Conservation (phyloP, 2,329 filamentous ascomycete genomes). For the Botrytis sinoallii region DNA sequence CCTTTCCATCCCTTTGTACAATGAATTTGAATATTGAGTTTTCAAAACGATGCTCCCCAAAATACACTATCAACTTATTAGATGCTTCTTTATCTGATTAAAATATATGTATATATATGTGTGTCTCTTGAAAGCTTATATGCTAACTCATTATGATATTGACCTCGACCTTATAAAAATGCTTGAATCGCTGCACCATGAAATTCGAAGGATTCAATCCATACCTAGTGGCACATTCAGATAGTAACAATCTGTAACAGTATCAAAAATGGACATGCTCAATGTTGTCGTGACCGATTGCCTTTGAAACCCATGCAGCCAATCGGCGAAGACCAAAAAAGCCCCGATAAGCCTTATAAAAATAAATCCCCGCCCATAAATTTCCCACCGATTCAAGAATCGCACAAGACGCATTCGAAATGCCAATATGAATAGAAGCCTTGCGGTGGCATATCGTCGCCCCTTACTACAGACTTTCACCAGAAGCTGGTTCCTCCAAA, state of each 20-base stretch:
- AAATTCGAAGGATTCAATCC: neutral
- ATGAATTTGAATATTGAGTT: neutral
- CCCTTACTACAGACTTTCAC: constrained; percentile 2
- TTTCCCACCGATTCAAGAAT: neutral
- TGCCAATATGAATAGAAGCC: constrained; percentile 32
- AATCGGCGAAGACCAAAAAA: constrained; percentile 13
- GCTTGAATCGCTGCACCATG: neutral
- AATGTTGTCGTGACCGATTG: neutral
- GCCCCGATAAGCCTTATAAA: constrained; percentile 5
- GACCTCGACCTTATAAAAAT: neutral
- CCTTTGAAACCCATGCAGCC: neutral
- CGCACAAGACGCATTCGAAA: constrained; percentile 19
- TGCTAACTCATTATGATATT: neutral
- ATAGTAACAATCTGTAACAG: neutral
- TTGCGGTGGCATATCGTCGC: constrained; percentile 20
- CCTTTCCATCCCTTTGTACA: neutral
- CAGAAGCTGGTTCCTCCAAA: constrained; percentile 13
- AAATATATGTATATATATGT: neutral
- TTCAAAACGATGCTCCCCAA: neutral
- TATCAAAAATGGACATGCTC: neutral
- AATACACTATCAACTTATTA: neutral
- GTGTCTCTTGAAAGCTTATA: neutral
- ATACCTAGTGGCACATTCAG: neutral
- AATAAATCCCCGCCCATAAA: neutral
- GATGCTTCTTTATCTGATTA: neutral